Conservation (phyloP, 208 protist species). For the Leptomonas pyrrhocoris region DNA sequence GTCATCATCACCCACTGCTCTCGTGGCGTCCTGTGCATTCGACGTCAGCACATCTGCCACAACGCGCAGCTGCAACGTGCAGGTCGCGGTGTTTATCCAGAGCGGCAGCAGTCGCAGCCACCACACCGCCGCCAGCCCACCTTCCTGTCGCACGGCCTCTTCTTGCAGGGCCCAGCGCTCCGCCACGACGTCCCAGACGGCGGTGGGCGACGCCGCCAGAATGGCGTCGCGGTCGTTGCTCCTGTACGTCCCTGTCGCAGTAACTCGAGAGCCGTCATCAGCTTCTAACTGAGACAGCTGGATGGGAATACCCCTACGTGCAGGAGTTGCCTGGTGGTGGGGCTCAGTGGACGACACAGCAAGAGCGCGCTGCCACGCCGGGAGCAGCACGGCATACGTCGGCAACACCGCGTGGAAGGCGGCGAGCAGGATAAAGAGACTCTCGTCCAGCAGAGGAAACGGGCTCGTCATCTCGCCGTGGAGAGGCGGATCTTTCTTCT, state of each 20-base stretch:
- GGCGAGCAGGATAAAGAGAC: conserved; percentile 15
- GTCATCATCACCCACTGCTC: neutral
- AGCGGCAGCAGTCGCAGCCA: conserved; percentile 37
- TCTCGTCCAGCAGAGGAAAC: neutral
- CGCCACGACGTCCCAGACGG: conserved; percentile 35
- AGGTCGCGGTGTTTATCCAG: conserved; percentile 23
- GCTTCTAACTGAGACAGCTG: no score
- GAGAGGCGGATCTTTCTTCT: no score
- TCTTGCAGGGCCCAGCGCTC: conserved; percentile 38
- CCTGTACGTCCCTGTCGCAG: no score
- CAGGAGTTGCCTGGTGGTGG: neutral
- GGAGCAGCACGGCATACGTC: conserved; percentile 26
- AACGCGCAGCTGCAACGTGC: conserved; percentile 25
- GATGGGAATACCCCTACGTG: no score
- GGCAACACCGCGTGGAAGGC: conserved; percentile 27
- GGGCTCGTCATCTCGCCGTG: neutral
- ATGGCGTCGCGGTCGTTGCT: neutral
- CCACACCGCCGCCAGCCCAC: conserved; percentile 38
- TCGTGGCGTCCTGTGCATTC: neutral
- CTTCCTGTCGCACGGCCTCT: conserved; percentile 33
- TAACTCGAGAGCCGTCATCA: no score
- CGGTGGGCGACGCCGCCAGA: conserved; percentile 12
- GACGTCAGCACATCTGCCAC: conserved; percentile 1
- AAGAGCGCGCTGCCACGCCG: conserved; percentile 22
- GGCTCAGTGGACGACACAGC: neutral